Percentiles rank a stretch among this genome's conserved stretches.
These are phyloP conservation scores for Sporothrix pseudoabietina DNA, from an alignment of 2,329 filamentous ascomycete species.

Conservation along the genomic window DNA sequence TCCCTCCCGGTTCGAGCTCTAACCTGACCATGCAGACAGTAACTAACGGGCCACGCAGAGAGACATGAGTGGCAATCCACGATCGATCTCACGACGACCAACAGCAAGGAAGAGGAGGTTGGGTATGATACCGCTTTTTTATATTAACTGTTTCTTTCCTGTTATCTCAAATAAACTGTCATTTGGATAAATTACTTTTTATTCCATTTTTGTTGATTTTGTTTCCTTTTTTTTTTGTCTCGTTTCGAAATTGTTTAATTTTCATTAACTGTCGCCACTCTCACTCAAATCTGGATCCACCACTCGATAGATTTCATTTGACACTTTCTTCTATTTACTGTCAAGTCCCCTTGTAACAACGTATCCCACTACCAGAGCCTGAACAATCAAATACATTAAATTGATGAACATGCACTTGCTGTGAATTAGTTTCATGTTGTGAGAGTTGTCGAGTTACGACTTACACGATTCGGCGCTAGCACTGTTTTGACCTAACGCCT, in stretches of 20 bases:
- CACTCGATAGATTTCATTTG: slow-evolving; percentile 10
- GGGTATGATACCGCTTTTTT: not conserved
- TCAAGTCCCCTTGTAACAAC: not conserved
- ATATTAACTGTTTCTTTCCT: not conserved
- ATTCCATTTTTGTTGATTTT: not conserved
- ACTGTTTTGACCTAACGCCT: not conserved
- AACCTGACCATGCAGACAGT: slow-evolving; percentile 19
- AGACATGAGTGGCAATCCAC: slow-evolving; percentile 8
- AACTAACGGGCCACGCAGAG: slow-evolving; percentile 20
- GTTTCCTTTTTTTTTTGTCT: not conserved
- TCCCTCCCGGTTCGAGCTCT: not conserved
- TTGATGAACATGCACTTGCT: not conserved
- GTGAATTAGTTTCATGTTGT: not conserved
- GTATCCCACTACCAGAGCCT: not conserved
- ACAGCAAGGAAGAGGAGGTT: not conserved
- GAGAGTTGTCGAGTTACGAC: not conserved
- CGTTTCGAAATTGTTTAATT: not conserved
- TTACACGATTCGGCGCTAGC: slow-evolving; percentile 7
- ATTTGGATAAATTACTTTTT: not conserved
- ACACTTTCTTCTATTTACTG: not conserved
- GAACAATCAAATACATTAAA: not conserved
- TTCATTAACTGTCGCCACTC: not conserved
- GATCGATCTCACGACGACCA: not conserved
- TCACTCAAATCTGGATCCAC: not conserved
- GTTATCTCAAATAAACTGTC: not conserved